A percentile compares a stretch with the other conserved stretches of the same genome.
phyloP scores from a whole-genome alignment of 129 eudicot genomes.

The Escallonia herrerae region DNA sequence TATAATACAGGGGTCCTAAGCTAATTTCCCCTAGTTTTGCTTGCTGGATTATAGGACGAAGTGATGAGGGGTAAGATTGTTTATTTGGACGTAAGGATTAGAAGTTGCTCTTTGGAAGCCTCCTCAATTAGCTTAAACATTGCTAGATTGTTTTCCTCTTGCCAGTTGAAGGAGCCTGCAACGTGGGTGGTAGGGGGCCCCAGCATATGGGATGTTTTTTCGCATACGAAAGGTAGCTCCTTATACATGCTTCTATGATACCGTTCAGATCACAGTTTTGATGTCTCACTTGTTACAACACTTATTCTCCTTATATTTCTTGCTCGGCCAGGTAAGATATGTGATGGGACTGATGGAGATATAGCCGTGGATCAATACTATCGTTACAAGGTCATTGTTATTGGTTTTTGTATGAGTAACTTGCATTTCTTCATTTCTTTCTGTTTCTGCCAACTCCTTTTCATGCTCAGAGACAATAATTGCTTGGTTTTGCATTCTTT shows the following conservation, averaged over 20 bases:
- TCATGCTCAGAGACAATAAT: neutral
- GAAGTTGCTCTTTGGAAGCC: neutral
- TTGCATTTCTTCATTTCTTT: neutral
- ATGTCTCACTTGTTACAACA: conserved; percentile 4
- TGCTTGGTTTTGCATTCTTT: neutral
- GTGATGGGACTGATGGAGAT: conserved; percentile 63
- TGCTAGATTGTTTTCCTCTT: conserved; percentile 7
- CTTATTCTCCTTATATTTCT: conserved; percentile 9
- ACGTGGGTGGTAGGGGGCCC: conserved; percentile 70
- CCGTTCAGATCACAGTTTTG: neutral
- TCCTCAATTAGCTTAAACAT: neutral
- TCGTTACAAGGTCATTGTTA: conserved; percentile 60
- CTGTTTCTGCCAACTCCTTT: neutral
- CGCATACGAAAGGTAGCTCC: conserved; percentile 37
- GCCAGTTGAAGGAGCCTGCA: conserved; percentile 81
- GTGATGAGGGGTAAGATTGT: too few relatives aligned
- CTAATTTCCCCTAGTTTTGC: too few relatives aligned
- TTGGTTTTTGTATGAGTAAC: conserved; percentile 2
- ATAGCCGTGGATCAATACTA: conserved; percentile 70
- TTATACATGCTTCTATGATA: neutral
- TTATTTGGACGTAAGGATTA: neutral
- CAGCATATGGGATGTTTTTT: conserved; percentile 67
- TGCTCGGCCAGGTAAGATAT: conserved; percentile 47
- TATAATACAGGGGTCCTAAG: too few relatives aligned
- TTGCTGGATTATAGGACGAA: too few relatives aligned